Evolutionary conservation across 371 early-diverging fungal genomes (phyloP).

Genomic region (Blakeslea trispora): DNA sequence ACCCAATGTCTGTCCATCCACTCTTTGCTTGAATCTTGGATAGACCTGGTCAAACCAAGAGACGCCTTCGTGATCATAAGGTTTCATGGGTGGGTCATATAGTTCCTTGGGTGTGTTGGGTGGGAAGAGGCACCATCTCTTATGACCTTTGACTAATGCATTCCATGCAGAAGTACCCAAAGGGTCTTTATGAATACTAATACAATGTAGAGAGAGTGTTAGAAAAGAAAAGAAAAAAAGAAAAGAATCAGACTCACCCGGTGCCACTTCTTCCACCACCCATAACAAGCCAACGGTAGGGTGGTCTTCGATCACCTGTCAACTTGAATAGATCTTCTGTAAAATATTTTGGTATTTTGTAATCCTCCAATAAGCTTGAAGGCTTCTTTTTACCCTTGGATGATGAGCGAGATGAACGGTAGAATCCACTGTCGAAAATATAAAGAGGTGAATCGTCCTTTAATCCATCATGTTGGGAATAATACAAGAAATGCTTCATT

Average conservation of each 20-base stretch:
- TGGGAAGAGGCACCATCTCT: constrained; percentile 78
- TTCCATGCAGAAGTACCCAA: constrained; percentile 75
- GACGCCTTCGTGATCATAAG: constrained; percentile 74
- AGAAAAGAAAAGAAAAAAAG: background rate
- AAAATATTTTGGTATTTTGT: constrained; percentile 72
- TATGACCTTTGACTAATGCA: constrained; percentile 62
- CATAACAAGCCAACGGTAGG: constrained; percentile 69
- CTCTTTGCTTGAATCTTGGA: constrained; percentile 48
- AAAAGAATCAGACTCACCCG: constrained; percentile 47
- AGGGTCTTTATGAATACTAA: constrained; percentile 64
- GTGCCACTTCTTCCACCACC: constrained; percentile 70
- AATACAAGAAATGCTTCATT: constrained; percentile 72
- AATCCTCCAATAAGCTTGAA: constrained; percentile 62
- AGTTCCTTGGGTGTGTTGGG: constrained; percentile 56
- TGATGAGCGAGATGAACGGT: constrained; percentile 29
- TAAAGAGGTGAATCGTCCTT: constrained; percentile 83
- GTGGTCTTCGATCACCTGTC: constrained; percentile 67
- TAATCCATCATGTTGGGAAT: constrained; percentile 55
- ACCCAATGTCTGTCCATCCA: constrained; percentile 43
- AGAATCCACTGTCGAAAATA: constrained; percentile 77
- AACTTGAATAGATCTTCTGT: constrained; percentile 73
- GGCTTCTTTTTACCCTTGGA: constrained; percentile 17
- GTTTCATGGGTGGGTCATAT: constrained; percentile 63
- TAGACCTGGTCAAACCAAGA: constrained; percentile 81
- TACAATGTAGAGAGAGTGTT: too few relatives aligned